Evolutionary conservation across 1,284 basidiomycete genomes (phyloP).

Genomic region (Moesziomyces sp.): DNA sequence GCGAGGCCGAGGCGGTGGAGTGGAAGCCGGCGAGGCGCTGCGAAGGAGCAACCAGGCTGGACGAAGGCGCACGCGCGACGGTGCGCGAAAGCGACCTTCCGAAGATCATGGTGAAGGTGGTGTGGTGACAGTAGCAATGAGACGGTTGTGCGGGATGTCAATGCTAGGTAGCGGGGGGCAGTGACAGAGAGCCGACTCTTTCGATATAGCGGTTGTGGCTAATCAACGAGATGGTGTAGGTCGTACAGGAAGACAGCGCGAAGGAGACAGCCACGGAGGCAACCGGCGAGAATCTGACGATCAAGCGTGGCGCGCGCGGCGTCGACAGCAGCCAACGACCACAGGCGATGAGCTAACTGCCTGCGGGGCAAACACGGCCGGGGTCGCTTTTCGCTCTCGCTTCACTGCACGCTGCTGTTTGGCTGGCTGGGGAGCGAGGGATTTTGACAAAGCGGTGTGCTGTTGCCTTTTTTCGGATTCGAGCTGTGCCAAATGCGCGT

Average conservation of each 20-base stretch:
- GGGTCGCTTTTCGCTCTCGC: background rate
- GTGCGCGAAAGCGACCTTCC: constrained; percentile 50
- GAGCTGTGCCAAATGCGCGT: constrained; percentile 13
- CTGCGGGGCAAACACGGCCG: constrained; percentile 34
- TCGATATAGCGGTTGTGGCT: too few species aligned
- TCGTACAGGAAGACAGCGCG: too few species aligned
- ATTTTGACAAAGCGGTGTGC: too few species aligned
- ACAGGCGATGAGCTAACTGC: constrained; percentile 12
- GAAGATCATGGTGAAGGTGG: constrained; percentile 37
- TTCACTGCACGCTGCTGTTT: background rate
- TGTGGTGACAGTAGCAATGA: constrained; percentile 5
- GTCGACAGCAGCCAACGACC: background rate
- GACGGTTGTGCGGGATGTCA: too few species aligned
- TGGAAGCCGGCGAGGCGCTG: constrained; percentile 57
- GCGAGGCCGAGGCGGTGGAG: constrained; percentile 63
- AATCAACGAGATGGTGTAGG: too few species aligned
- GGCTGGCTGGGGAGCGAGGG: too few species aligned
- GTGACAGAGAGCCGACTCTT: too few species aligned
- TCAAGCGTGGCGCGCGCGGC: too few species aligned
- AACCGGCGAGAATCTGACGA: too few species aligned
- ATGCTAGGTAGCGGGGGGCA: too few species aligned
- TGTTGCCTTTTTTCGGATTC: background rate
- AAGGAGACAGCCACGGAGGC: too few species aligned
- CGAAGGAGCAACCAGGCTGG: constrained; percentile 42
- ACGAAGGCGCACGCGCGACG: constrained; percentile 49